These are phyloP conservation scores for Rubia tinctorum DNA, from an alignment of 305 asterid genomes.

Conservation along the genomic window DNA sequence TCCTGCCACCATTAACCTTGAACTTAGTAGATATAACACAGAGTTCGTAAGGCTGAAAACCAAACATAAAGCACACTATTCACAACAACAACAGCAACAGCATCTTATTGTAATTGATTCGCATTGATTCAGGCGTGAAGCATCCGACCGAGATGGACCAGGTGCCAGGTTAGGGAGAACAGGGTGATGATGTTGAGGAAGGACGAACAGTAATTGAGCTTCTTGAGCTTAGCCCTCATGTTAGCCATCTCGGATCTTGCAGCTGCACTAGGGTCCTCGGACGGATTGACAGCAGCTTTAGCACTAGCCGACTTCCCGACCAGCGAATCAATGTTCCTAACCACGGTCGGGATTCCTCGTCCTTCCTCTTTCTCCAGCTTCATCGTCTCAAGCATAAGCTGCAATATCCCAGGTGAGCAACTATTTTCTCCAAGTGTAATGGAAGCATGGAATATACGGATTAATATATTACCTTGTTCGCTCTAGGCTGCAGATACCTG, in stretches of 20 bases:
- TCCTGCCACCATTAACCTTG: too few species aligned
- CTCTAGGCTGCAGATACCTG: slow-evolving; percentile 61
- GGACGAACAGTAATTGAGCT: not conserved
- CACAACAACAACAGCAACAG: not conserved
- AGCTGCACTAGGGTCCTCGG: not conserved
- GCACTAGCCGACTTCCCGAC: not conserved
- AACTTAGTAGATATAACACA: too few species aligned
- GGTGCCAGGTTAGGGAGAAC: not conserved
- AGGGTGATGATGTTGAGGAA: not conserved
- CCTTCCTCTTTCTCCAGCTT: slow-evolving; percentile 36
- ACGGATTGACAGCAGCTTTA: not conserved
- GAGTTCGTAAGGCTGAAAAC: not conserved
- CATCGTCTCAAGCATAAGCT: slow-evolving; percentile 35
- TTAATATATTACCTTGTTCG: slow-evolving; percentile 49
- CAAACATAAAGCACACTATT: not conserved
- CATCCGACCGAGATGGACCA: not conserved
- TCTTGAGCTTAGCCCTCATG: not conserved
- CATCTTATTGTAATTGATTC: too few species aligned
- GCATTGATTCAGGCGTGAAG: not conserved
- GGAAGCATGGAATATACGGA: not conserved
- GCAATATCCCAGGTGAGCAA: not conserved
- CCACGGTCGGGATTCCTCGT: slow-evolving; percentile 2
- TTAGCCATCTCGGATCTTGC: not conserved
- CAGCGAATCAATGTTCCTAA: not conserved
- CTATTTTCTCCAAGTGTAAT: not conserved